These are phyloP conservation scores for Pseudogymnoascus sp. DNA, from an alignment of 2,329 filamentous ascomycete genomes.

Conservation along the genomic window DNA sequence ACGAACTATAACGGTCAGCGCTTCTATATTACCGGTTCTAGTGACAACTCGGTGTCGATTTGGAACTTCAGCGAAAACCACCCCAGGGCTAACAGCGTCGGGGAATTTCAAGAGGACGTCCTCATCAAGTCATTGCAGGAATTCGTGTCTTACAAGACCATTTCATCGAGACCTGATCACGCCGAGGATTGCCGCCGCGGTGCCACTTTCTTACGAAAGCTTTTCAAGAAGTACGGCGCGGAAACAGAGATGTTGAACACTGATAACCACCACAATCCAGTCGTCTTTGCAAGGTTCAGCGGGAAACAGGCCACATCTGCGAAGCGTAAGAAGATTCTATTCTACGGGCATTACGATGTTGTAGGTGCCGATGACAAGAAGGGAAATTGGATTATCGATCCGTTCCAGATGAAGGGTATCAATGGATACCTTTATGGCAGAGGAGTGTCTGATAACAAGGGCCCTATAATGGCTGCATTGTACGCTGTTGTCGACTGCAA, in stretches of 20 bases:
- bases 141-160: constrained; percentile 85
- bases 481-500: constrained; percentile 88
- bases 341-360: constrained; percentile 98
- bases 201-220: constrained; percentile 78
- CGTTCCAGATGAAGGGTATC: constrained; percentile 79
- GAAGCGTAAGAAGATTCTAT: constrained; percentile 76
- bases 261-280: constrained; percentile 68
- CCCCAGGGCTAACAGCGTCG: constrained; percentile 13
- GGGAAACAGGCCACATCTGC: constrained; percentile 60
- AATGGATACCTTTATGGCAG: constrained; percentile 92
- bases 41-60: constrained; percentile 79
- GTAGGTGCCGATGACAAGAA: constrained; percentile 80
- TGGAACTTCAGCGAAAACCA: constrained; percentile 61
- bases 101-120: constrained; percentile 39
- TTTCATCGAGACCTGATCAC: constrained; percentile 79
- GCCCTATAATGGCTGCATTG: constrained; percentile 85
- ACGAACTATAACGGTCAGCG: constrained; percentile 61
- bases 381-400: constrained; percentile 77
- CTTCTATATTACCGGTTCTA: constrained; percentile 92
- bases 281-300: constrained; percentile 85
- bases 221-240: constrained; percentile 89
- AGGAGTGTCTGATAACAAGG: constrained; percentile 97
- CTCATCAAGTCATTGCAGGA: constrained; percentile 67
- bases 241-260: constrained; percentile 86
- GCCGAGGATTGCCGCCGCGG: constrained; percentile 88